Evolutionary conservation across 371 early-diverging fungal species (phyloP).

Genomic region (Modicella reniformis): DNA sequence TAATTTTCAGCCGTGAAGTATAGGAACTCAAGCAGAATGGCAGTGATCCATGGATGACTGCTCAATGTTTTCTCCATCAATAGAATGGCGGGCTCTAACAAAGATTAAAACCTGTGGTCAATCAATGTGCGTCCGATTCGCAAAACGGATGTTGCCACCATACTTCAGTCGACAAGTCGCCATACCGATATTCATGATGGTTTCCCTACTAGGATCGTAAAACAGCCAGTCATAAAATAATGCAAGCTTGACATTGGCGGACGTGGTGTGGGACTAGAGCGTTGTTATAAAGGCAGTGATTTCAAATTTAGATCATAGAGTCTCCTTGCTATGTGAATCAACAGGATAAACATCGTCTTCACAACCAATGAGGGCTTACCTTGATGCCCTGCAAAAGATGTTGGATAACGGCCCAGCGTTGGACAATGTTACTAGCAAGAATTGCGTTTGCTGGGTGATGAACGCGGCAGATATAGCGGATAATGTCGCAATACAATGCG

Average conservation of each 20-base stretch:
- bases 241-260: slow-evolving; percentile 77
- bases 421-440: slow-evolving; percentile 78
- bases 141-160: background rate
- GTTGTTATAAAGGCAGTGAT: too few species aligned
- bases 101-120: background rate
- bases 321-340: background rate
- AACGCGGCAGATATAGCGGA: slow-evolving; percentile 81
- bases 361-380: slow-evolving; percentile 42
- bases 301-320: too few species aligned
- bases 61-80: slow-evolving; percentile 78
- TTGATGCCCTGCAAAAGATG: slow-evolving; percentile 69
- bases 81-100: slow-evolving; percentile 76
- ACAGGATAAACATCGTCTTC: too few species aligned
- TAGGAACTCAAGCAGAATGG: slow-evolving; percentile 73
- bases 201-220: slow-evolving; percentile 71
- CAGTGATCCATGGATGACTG: slow-evolving; percentile 72
- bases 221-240: slow-evolving; percentile 85
- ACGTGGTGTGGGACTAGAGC: slow-evolving; percentile 62
- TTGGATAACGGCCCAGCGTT: slow-evolving; percentile 79
- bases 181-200: slow-evolving; percentile 81
- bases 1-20: slow-evolving; percentile 68
- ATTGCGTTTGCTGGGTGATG: slow-evolving; percentile 84
- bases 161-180: background rate
- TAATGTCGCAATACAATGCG: slow-evolving; percentile 71
- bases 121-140: background rate